Base-by-base conservation (phyloP, 345 rosid species). In the Gossypium thurberi region DNA sequence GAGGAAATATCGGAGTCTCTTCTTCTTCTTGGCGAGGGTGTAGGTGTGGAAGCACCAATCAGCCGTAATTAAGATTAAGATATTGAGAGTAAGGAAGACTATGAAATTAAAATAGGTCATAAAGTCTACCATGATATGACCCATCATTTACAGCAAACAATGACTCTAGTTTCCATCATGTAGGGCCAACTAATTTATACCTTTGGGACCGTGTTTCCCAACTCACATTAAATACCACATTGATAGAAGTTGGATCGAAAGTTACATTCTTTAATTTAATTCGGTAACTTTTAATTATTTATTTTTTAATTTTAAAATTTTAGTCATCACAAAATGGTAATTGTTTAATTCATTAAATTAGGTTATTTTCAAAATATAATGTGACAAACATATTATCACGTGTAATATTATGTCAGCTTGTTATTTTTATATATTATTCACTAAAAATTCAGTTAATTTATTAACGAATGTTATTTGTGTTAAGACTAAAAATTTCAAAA, bases 241-340 rank as follows among this genome's bases (percentile, higher is more conserved):
- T 21, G 28, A 56, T 21, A 1, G 6, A 56, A 56, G 60, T 56
- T 8, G 14, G 59, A 56, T 33, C 6, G 0, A 33, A 6, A 5
- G 40, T 33, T 33, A 33, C 7, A 33, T 33, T 33, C 40, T 33
- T 33, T 33, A 33, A 4, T 33, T 33, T 33, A 33, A 33, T 4
- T 33, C 1, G 40, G 1, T 14, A 13, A 48, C 14, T 48, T 48
- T 48, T 48, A 1, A 12, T 14, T 13, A 0, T 1, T 3, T 12
- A 13, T 3, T 14, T 12, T 48, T 14, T 14, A 48, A 6, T 13
- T 48, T 48, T 48, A 5, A 33, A 33, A 5, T 33, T 33, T 33
- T 33, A 33, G 7, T 33, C 40, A 0, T 5, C 1, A 33, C 0
- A 4, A 33, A 33, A 4, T 33, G 0, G 0, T 0, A 33, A 33